Evolutionary conservation across 306 rosid species (phyloP).

Genomic region (Rosa multiflora): DNA sequence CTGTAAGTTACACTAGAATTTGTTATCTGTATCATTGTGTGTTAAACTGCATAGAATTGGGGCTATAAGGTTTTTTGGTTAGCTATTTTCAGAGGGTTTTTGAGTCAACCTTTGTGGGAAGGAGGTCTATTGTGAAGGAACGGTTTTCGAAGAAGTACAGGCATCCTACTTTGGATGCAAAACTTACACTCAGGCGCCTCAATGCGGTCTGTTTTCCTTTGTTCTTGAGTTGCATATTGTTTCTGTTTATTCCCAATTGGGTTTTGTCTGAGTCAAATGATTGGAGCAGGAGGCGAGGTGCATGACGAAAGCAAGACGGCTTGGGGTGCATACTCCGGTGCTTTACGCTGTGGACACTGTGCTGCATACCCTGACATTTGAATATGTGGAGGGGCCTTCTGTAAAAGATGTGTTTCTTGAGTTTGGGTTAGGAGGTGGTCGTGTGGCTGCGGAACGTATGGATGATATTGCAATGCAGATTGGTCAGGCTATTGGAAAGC

Average conservation of each 20-base stretch:
- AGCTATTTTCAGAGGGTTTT: slow-evolving; percentile 61
- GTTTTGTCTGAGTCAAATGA: slow-evolving; percentile 3
- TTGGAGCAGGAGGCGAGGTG: slow-evolving; percentile 87
- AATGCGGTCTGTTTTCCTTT: slow-evolving; percentile 53
- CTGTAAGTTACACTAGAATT: slow-evolving; percentile 38
- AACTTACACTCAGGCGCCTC: slow-evolving; percentile 75
- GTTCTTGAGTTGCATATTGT: neutral
- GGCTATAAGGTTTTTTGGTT: neutral
- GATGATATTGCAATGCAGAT: slow-evolving; percentile 66
- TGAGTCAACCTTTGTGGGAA: slow-evolving; percentile 77
- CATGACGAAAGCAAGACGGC: slow-evolving; percentile 85
- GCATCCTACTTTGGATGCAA: slow-evolving; percentile 88
- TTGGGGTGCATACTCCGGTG: slow-evolving; percentile 74
- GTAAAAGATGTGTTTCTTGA: slow-evolving; percentile 76
- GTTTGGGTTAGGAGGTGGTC: slow-evolving; percentile 47
- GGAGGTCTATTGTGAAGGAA: slow-evolving; percentile 74
- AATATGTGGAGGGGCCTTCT: slow-evolving; percentile 69
- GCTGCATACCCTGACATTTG: slow-evolving; percentile 67
- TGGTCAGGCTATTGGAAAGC: slow-evolving; percentile 72
- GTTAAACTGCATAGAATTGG: slow-evolving; percentile 1
- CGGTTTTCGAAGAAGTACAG: slow-evolving; percentile 89
- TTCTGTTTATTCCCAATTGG: neutral
- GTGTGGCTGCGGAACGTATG: slow-evolving; percentile 41
- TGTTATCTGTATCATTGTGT: neutral
- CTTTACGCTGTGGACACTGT: slow-evolving; percentile 65